Percentiles rank a stretch among this genome's conserved stretches.
These are phyloP conservation scores for Cryptococcus sp. DNA, from an alignment of 1,284 basidiomycete species.

Conservation along the genomic window DNA sequence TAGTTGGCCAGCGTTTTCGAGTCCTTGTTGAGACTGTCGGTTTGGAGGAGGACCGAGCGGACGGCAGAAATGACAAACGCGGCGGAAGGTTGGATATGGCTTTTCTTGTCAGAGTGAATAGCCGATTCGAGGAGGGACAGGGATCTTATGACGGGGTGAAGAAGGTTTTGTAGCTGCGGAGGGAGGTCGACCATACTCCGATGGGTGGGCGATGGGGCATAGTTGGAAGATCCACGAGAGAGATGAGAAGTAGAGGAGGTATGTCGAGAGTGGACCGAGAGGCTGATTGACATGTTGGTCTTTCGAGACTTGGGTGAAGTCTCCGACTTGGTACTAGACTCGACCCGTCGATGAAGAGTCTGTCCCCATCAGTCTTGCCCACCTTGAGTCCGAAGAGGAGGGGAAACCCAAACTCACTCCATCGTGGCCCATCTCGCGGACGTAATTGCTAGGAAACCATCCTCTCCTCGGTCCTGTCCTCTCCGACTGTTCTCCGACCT, in stretches of 20 bases:
- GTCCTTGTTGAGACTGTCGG: conserved; percentile 80
- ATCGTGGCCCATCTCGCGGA: conserved; percentile 33
- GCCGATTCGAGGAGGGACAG: conserved; percentile 79
- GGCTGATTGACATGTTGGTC: background rate
- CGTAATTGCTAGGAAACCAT: conserved; percentile 90
- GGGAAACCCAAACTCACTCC: conserved; percentile 17
- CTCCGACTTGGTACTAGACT: conserved; percentile 7
- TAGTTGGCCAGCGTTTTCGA: conserved; percentile 64
- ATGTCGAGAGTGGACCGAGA: conserved; percentile 7
- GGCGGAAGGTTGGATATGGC: conserved; percentile 50
- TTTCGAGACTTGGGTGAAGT: conserved; percentile 10
- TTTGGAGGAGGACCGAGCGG: conserved; percentile 75
- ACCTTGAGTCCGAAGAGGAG: no score
- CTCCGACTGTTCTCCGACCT: conserved; percentile 5
- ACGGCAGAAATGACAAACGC: conserved; percentile 89
- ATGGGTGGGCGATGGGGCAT: conserved; percentile 14
- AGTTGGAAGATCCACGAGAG: conserved; percentile 7
- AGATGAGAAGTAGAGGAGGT: conserved; percentile 8
- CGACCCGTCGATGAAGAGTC: conserved; percentile 10
- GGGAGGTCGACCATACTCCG: conserved; percentile 13
- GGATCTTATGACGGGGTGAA: conserved; percentile 65
- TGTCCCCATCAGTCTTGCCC: background rate
- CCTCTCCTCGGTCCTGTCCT: conserved; percentile 55
- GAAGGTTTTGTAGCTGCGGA: conserved; percentile 27
- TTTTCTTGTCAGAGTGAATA: conserved; percentile 61